A percentile compares a stretch with the other conserved stretches of the same genome.
phyloP scores from a whole-genome alignment of 805 yeast species.

The Yarrowia alimentaria region DNA sequence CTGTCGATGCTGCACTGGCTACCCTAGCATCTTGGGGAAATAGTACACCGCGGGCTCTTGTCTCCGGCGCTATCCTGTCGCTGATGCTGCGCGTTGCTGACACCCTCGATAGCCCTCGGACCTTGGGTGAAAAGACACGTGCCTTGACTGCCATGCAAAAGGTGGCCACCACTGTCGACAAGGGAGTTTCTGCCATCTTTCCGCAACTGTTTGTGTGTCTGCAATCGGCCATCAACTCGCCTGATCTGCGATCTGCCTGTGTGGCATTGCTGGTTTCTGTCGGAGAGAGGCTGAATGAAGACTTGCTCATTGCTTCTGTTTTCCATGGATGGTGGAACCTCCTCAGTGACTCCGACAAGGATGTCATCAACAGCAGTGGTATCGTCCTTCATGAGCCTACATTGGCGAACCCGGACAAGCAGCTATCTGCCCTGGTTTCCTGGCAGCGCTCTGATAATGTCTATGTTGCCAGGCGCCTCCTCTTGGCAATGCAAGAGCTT shows the following conservation, averaged over 20 bases:
- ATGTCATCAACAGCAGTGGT: constrained; percentile 10
- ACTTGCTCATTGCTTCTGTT: constrained; percentile 15
- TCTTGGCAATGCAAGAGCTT: neutral
- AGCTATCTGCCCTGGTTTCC: neutral
- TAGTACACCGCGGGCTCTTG: neutral
- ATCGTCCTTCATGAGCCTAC: neutral
- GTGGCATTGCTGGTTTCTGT: constrained; percentile 2
- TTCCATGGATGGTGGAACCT: constrained; percentile 7
- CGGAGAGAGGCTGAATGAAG: constrained; percentile 8
- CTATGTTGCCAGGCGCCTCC: constrained; percentile 7
- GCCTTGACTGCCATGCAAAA: constrained; percentile 6
- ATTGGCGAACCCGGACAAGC: neutral
- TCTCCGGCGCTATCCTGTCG: constrained; percentile 4
- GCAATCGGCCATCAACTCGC: constrained; percentile 2
- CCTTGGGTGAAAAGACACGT: constrained; percentile 11
- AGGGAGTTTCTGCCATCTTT: constrained; percentile 13
- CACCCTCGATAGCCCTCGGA: constrained; percentile 13
- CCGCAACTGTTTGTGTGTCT: constrained; percentile 19
- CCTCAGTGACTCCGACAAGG: neutral
- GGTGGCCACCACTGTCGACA: constrained; percentile 1
- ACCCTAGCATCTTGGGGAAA: constrained; percentile 7
- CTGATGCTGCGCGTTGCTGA: constrained; percentile 15
- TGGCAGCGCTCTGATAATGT: constrained; percentile 2
- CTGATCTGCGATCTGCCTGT: constrained; percentile 5
- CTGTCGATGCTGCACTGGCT: constrained; percentile 10